phyloP scores from a whole-genome alignment of 129 eudicot species.

The Solidago caesia region DNA sequence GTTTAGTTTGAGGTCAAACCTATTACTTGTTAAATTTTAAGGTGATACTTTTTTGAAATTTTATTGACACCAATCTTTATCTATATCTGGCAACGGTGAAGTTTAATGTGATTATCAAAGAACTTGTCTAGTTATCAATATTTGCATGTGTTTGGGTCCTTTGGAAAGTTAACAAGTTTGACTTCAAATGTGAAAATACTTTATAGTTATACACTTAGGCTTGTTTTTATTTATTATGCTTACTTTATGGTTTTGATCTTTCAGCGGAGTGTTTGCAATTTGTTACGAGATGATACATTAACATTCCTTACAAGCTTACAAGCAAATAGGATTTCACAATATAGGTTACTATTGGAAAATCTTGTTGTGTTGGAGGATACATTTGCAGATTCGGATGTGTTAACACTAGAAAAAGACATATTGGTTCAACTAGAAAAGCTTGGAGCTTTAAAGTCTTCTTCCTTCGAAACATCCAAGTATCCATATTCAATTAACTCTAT shows the following conservation, averaged over 20 bases:
- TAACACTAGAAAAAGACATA: conserved; percentile 65
- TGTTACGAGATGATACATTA: conserved; percentile 37
- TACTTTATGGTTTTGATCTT: conserved; percentile 17
- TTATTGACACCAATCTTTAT: not conserved
- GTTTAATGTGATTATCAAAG: not conserved
- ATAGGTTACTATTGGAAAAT: conserved; percentile 61
- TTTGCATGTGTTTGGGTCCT: not conserved
- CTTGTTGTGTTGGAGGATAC: conserved; percentile 62
- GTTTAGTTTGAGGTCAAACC: conserved; percentile 23
- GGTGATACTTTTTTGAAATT: not conserved
- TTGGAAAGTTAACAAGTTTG: conserved; percentile 18
- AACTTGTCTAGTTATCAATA: not conserved
- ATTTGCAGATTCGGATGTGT: conserved; percentile 53
- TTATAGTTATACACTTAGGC: not conserved
- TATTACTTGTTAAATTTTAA: not conserved
- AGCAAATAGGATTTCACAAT: conserved; percentile 55
- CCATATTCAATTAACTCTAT: conserved; percentile 27
- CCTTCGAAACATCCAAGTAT: conserved; percentile 38
- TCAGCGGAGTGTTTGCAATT: conserved; percentile 46
- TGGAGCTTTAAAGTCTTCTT: conserved; percentile 68
- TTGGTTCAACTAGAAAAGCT: conserved; percentile 71
- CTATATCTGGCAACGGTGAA: not conserved
- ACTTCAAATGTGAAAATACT: conserved; percentile 17
- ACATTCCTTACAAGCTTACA: conserved; percentile 49
- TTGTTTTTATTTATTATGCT: conserved; percentile 9